Base-by-base conservation (phyloP, 495 filamentous ascomycete genomes). In the Neurospora hispaniola region DNA sequence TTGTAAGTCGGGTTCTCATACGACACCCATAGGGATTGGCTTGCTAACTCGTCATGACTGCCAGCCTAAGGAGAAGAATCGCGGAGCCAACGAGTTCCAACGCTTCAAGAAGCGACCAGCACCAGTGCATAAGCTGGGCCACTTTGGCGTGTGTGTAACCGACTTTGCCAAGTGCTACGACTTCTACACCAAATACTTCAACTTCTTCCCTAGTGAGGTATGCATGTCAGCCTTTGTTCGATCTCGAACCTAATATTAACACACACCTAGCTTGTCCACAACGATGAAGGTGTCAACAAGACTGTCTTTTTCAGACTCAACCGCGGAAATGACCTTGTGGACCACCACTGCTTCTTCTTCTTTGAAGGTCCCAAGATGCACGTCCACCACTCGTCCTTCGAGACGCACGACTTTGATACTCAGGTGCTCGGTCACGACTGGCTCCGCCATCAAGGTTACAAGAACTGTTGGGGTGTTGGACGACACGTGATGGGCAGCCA, bases 311-410 rank as follows among this genome's bases (percentile, higher is more conserved):
- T 85, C 73, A 90, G 92, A 68, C 82, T 94, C 9, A 86, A 93
- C 75, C 85, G 86, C 7, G 91, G 91, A 0, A 75, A 79, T 0
- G 85, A 88, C 5, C 80, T 84, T 71, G 87, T 89, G 0, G 91
- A 94, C 77, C 92, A 94, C 75, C 92, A 93, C 81, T 84, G 79
- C n/a, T 89, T 93, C 78, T 93, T 93, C 85, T 85, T 93, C 75
- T 85, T 84, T 75, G 80, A 84, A 74, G 73, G 81, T 4, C 79
- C 85, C 7, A 86, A 85, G 18, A 80, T 82, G 18, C 88, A 91
- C 76, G 89, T 93, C 3, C 91, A 93, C 78, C 92, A 94, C 77
- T 87, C 86, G 39, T 89, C 86, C 4, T 94, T 90, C 72, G 91
- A 94, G 79, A 90, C 92, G 8, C 87, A 91, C 78, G 91, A 94